Base-by-base conservation (phyloP, 805 yeast species). In the Suhomyces faveliae region DNA sequence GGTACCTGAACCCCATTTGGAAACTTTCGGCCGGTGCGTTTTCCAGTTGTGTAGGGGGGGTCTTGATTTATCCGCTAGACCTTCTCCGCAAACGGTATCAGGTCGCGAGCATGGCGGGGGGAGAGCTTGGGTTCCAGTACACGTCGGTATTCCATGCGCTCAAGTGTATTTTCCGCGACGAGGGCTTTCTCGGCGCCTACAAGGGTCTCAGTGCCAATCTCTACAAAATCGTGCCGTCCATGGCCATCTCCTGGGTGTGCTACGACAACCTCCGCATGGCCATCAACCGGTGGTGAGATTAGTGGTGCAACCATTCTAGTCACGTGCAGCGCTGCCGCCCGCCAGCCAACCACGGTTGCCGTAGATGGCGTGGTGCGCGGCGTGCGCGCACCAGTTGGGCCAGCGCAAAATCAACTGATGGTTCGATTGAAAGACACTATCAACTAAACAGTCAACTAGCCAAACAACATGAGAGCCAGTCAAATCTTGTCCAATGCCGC, bases 231-330 rank as follows among this genome's bases (percentile, higher is more conserved):
- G 87, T 89, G 41, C 97, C 98, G 0, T 84, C 94, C 11, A 92
- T 94, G 91, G 98, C 98, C 3, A 89, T 91, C 13, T 89, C 92
- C 51, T 92, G 97, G 96, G 73, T 90, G 56, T 82, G 87, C 51
- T 85, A 82, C 64, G 98, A 95, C 55, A 67, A 84, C 25, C 73
- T 88, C 44, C 81, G 83, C 56, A 87, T 62, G 10, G 48, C 52
- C 21, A 63, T 73, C 17, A 62, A 57, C 3, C 37, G 48, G 4
- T 70, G 76, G 76, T 67, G 49, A 42, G 9, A 35, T 15, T n/a
- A n/a, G n/a, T n/a, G n/a, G n/a, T n/a, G n/a, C n/a, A n/a, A n/a
- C n/a, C n/a, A n/a, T n/a, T n/a, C n/a, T n/a, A n/a, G n/a, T n/a
- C 49, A 45, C 51, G 49, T 52, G 51, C n/a, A n/a, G 45, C 42